Base-by-base conservation (phyloP, 768 basidiomycete species). In the Pulveroboletus sp. region DNA sequence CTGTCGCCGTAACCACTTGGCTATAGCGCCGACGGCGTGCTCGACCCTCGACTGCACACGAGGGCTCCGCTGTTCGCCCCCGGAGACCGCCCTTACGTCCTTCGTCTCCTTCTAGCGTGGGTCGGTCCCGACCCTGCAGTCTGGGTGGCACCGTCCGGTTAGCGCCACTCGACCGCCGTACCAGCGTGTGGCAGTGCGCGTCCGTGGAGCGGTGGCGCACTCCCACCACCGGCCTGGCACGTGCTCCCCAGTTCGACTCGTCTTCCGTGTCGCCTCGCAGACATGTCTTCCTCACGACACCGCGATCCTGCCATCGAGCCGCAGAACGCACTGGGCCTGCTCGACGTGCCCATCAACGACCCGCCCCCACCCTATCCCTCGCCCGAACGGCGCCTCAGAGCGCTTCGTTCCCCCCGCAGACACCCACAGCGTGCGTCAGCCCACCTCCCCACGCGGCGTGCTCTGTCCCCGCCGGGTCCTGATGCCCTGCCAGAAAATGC, bases 1-100 rank as follows among this genome's bases (percentile, higher is more conserved):
- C 80, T 80, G 74, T 80, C 81, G 81, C 81, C 79, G 79, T 83
- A 83, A 83, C 81, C 81, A 82, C 80, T 82, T 80, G 79, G 82
- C 80, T 81, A 81, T 81, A 77, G 79, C 71, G 71, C 67, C 70
- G 6, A 18, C 6, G 17, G 14, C 21, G 21, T 2, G 21, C 21
- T 2, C 7, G 6, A 6, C 15, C 15, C 12, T 35, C 33, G 14
- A 35, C 33, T 14, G 33, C 21, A 21, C 21, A 21, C 21, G 3
- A 21, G 21, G 21, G 21, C 3, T 3, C 2, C 21, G 2, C 21
- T 21, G 21, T 21, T 21, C 21, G 21, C 21, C 21, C 21, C 21
- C 21, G 21, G 14, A 35, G 32, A 14, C 33, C 15, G 33, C 7
- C 5, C 15, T 36, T 36, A 36, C 35, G 35, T 36, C 3, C 7